These are phyloP conservation scores for Luvunga scandens DNA, from an alignment of 345 rosid genomes.

Conservation along the genomic window DNA sequence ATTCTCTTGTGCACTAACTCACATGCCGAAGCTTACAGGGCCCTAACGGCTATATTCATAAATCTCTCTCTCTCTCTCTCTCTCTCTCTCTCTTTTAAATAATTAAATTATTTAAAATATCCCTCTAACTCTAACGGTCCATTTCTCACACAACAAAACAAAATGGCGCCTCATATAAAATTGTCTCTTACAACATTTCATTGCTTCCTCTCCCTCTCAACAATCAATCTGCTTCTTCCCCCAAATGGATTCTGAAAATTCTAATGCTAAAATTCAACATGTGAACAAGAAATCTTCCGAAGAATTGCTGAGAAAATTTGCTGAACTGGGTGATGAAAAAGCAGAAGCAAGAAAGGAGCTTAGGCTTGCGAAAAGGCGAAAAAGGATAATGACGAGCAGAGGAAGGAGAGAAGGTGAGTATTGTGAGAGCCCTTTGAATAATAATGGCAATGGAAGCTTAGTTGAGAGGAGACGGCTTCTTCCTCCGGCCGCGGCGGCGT, in stretches of 20 bases:
- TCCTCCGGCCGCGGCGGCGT: conserved; percentile 33
- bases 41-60: conserved; percentile 50
- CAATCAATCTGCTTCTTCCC: neutral
- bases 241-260: conserved; percentile 3
- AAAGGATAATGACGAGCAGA: conserved; percentile 17
- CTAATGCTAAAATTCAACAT: conserved; percentile 43
- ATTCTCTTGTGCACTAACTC: conserved; percentile 6
- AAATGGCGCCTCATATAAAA: neutral
- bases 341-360: conserved; percentile 19
- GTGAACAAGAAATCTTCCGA: conserved; percentile 77
- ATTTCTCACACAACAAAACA: conserved; percentile 28
- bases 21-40: conserved; percentile 8
- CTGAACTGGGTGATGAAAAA: conserved; percentile 35
- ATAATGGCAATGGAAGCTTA: conserved; percentile 22
- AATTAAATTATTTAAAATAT: conserved; percentile 23
- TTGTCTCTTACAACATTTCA: neutral
- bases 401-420: conserved; percentile 9
- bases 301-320: conserved; percentile 79
- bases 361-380: conserved; percentile 32
- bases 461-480: conserved; percentile 70
- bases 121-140: conserved; percentile 56
- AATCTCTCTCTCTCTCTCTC: neutral
- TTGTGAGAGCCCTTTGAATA: conserved; percentile 22
- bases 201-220: conserved; percentile 8
- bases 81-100: neutral